Conservation (phyloP, 768 basidiomycete species). For the Hirschioporus abietinus region DNA sequence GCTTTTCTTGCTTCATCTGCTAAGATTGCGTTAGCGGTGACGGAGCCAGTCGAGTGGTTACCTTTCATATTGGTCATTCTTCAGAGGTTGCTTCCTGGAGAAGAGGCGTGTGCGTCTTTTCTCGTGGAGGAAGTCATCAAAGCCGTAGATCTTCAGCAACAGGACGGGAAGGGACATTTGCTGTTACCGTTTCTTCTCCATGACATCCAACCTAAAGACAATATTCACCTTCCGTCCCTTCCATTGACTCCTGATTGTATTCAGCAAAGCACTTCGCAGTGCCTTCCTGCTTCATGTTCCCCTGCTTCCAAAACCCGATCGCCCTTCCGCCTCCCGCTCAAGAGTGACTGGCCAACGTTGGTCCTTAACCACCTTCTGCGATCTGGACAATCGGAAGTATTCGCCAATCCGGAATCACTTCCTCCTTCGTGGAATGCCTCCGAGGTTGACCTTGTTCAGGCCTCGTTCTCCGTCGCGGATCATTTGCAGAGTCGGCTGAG, state of each 20-base stretch:
- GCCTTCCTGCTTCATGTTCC: conserved; percentile 23
- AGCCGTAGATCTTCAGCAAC: neutral
- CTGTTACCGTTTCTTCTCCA: conserved; percentile 57
- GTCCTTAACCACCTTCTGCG: conserved; percentile 77
- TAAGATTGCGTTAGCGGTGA: neutral
- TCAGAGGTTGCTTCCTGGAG: conserved; percentile 57
- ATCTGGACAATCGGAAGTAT: conserved; percentile 68
- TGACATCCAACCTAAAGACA: conserved; percentile 35
- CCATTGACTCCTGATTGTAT: conserved; percentile 51
- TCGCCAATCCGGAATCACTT: conserved; percentile 40
- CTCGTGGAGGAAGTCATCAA: conserved; percentile 36
- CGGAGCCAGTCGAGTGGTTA: conserved; percentile 38
- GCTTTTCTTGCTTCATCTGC: neutral
- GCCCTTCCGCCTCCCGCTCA: conserved; percentile 38
- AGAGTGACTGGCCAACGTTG: conserved; percentile 60
- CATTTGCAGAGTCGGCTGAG: conserved; percentile 41
- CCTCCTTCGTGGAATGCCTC: conserved; percentile 72
- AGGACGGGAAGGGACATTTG: conserved; percentile 13
- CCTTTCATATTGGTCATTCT: conserved; percentile 60
- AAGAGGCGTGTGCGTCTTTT: conserved; percentile 54
- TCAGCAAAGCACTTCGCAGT: conserved; percentile 49
- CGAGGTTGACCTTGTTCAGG: conserved; percentile 72
- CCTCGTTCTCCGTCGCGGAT: conserved; percentile 57
- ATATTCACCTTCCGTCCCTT: conserved; percentile 46
- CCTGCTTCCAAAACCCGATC: conserved; percentile 26